Conservation (phyloP, 441 rosid genomes). For the Erodium trifolium region DNA sequence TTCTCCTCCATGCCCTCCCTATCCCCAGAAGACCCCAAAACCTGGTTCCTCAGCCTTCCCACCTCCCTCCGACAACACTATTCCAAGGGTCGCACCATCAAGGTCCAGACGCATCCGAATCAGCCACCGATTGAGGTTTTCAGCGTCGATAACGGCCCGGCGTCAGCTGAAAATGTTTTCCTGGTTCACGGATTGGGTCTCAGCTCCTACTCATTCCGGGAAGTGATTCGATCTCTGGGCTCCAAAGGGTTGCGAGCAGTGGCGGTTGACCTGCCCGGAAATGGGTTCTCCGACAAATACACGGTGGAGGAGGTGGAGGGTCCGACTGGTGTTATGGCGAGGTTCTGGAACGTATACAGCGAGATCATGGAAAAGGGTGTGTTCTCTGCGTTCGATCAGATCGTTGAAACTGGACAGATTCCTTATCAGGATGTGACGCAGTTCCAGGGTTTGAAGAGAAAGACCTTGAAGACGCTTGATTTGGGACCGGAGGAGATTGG, state of each 20-base stretch:
- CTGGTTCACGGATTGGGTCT: conserved; percentile 77
- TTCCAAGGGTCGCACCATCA: conserved; percentile 1
- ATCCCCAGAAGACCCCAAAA: conserved; percentile 46
- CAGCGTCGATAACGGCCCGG: conserved; percentile 37
- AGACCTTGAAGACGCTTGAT: conserved; percentile 44
- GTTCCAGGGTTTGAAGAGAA: conserved; percentile 30
- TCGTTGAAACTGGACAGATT: conserved; percentile 83
- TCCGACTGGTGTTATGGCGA: conserved; percentile 43
- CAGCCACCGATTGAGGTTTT: conserved; percentile 59
- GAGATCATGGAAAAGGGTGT: conserved; percentile 78
- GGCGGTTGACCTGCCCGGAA: conserved; percentile 82
- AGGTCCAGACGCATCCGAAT: not conserved
- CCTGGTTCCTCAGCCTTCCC: conserved; percentile 44
- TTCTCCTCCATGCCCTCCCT: conserved; percentile 31
- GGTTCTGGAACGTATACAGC: conserved; percentile 52
- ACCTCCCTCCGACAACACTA: not conserved
- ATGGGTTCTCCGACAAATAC: conserved; percentile 84
- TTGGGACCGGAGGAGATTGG: conserved; percentile 63
- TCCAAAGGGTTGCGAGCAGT: conserved; percentile 55
- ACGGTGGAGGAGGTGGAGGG: conserved; percentile 48
- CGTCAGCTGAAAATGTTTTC: conserved; percentile 43
- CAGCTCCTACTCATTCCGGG: conserved; percentile 64
- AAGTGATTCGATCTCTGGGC: conserved; percentile 37
- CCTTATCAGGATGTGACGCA: conserved; percentile 63
- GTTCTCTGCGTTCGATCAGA: conserved; percentile 89